These are phyloP conservation scores for Orbilia blumenaviensis DNA, from an alignment of 2,329 filamentous ascomycete species.

Conservation along the genomic window DNA sequence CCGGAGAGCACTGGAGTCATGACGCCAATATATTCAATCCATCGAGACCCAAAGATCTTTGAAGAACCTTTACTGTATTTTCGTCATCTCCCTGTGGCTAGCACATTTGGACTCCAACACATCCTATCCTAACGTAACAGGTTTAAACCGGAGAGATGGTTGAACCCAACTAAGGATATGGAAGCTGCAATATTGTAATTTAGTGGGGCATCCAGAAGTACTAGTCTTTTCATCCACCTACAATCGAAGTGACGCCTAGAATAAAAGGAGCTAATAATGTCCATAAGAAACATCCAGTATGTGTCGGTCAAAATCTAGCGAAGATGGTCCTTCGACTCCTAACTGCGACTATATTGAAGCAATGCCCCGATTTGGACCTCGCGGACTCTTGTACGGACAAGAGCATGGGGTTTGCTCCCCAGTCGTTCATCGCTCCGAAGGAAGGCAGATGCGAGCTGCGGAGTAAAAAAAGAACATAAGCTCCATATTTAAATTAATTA, in stretches of 20 bases:
- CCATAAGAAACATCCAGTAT: not conserved
- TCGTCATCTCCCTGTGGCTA: not conserved
- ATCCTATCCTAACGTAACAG: not conserved
- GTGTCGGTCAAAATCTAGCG: not conserved
- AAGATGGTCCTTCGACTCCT: conserved; percentile 10
- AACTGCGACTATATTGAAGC: not conserved
- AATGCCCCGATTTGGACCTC: not conserved
- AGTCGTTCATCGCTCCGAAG: not conserved
- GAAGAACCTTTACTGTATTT: conserved; percentile 24
- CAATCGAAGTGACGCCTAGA: not conserved
- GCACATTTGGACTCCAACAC: not conserved
- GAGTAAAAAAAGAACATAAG: too few species aligned
- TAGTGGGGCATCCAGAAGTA: conserved; percentile 15
- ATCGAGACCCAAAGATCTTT: conserved; percentile 27
- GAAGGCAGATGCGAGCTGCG: conserved; percentile 6
- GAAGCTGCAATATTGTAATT: not conserved
- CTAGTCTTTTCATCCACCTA: not conserved
- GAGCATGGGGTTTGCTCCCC: conserved; percentile 3
- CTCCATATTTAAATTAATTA: too few species aligned
- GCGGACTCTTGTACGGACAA: conserved; percentile 20
- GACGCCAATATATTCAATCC: conserved; percentile 21
- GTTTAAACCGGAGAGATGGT: conserved; percentile 38
- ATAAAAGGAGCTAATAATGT: not conserved
- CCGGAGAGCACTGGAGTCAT: conserved; percentile 23
- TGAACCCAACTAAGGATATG: conserved; percentile 29